These are phyloP conservation scores for Xylariaceae sp. DNA, from an alignment of 2,329 filamentous ascomycete species.

Conservation along the genomic window DNA sequence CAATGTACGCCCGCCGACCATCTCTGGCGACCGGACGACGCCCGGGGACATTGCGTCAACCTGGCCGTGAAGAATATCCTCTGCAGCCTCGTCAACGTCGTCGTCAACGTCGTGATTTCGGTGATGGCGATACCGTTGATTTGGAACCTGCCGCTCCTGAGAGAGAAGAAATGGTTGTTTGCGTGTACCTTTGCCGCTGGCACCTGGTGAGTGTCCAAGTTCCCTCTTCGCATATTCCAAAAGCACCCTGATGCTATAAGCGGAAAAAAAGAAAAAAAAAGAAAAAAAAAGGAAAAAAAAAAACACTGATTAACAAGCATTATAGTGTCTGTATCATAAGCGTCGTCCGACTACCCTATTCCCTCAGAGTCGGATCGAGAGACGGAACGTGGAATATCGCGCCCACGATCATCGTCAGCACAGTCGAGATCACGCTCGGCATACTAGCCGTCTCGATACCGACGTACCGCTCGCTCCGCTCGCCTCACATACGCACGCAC, in stretches of 20 bases:
- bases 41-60: slow-evolving; percentile 5
- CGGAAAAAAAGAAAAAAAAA: no score
- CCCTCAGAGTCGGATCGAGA: slow-evolving; percentile 2
- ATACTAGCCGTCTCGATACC: slow-evolving; percentile 15
- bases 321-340: slow-evolving; percentile 10
- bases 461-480: slow-evolving; percentile 11
- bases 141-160: slow-evolving; percentile 1
- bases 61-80: slow-evolving; percentile 6
- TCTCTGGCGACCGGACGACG: slow-evolving; percentile 6
- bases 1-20: slow-evolving; percentile 13
- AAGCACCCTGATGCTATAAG: no score
- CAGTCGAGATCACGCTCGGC: slow-evolving; percentile 10
- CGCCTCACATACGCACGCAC: slow-evolving; percentile 6
- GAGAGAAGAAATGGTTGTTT: slow-evolving; percentile 8
- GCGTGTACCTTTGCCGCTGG: slow-evolving; percentile 4
- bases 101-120: slow-evolving; percentile 6
- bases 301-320: background rate
- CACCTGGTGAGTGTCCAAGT: slow-evolving; percentile 4
- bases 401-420: slow-evolving; percentile 7
- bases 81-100: slow-evolving; percentile 8
- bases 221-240: no score
- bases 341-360: slow-evolving; percentile 14
- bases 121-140: slow-evolving; percentile 6
- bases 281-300: no score
- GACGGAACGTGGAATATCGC: slow-evolving; percentile 13